A percentile compares a stretch with the other conserved stretches of the same genome.
Conservation (phyloP, 768 basidiomycete species). For the Phlebiopsis flavidoalba region DNA sequence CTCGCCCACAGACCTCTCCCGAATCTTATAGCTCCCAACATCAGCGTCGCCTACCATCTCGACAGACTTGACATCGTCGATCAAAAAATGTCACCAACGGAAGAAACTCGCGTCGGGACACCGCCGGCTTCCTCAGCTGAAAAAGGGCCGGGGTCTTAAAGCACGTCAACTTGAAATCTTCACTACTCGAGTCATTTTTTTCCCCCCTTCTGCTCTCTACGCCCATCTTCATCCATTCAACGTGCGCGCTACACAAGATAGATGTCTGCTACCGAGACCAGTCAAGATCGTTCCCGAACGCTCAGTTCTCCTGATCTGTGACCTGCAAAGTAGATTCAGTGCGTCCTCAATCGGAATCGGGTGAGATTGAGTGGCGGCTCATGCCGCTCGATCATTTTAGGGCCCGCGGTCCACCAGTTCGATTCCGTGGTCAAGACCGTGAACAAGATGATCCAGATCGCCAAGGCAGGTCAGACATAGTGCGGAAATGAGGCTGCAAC, state of each 20-base stretch:
- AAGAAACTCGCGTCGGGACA: not conserved
- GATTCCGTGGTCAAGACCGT: conserved; percentile 64
- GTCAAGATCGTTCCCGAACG: conserved; percentile 32
- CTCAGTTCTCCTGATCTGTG: conserved; percentile 74
- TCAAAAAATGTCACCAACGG: not conserved
- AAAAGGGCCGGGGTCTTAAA: not conserved
- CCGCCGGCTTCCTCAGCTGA: not conserved
- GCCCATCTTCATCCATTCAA: not conserved
- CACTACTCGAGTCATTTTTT: conserved; percentile 1
- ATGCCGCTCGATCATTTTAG: conserved; percentile 19
- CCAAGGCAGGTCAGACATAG: conserved; percentile 44
- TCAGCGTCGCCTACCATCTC: not conserved
- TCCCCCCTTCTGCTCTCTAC: not conserved
- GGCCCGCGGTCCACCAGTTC: conserved; percentile 59
- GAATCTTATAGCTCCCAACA: not conserved
- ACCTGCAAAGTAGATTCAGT: conserved; percentile 78
- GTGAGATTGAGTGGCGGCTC: not conserved
- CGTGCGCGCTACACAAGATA: not conserved
- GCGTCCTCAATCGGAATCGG: conserved; percentile 17
- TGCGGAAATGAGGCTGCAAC: not conserved
- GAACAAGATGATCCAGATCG: conserved; percentile 72
- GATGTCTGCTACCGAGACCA: conserved; percentile 17
- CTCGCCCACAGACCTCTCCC: not conserved
- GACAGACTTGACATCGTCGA: not conserved
- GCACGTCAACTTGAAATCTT: conserved; percentile 4